These are phyloP conservation scores for Solanum commersonii DNA, from an alignment of 257 asterid genomes.

Conservation along the genomic window DNA sequence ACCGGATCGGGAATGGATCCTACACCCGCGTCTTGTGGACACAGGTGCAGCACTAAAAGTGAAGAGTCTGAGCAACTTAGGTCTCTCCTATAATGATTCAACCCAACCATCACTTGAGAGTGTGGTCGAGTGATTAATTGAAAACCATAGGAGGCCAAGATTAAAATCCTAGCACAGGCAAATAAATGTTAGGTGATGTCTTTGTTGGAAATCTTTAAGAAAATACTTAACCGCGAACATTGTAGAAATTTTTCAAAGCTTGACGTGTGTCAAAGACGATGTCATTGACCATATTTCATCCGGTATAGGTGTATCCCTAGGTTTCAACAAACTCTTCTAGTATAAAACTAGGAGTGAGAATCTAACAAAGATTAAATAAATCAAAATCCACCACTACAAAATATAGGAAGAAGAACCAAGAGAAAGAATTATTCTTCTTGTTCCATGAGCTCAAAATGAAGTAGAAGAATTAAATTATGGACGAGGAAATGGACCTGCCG, in stretches of 20 bases:
- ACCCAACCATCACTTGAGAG: background rate
- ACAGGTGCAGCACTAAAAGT: background rate
- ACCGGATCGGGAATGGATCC: background rate
- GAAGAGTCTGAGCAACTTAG: background rate
- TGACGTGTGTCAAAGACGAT: background rate
- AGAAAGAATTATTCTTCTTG: background rate
- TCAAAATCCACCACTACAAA: background rate
- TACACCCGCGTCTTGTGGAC: background rate
- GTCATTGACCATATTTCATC: background rate
- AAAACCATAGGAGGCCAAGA: background rate
- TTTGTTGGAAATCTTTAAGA: background rate
- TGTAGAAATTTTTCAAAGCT: background rate
- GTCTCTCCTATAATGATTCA: background rate
- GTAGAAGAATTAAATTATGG: background rate
- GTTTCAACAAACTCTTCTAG: background rate
- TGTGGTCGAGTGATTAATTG: background rate
- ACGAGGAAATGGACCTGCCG: background rate
- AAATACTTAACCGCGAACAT: background rate
- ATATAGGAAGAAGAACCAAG: background rate
- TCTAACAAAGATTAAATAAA: background rate
- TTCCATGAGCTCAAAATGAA: background rate
- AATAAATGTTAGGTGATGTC: background rate
- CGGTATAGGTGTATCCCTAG: background rate
- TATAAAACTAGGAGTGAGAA: background rate
- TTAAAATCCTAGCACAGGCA: background rate